Percentiles rank a stretch among this genome's conserved stretches.
These are phyloP conservation scores for Seiridium unicorne DNA, from an alignment of 2,329 filamentous ascomycete species.

Conservation along the genomic window DNA sequence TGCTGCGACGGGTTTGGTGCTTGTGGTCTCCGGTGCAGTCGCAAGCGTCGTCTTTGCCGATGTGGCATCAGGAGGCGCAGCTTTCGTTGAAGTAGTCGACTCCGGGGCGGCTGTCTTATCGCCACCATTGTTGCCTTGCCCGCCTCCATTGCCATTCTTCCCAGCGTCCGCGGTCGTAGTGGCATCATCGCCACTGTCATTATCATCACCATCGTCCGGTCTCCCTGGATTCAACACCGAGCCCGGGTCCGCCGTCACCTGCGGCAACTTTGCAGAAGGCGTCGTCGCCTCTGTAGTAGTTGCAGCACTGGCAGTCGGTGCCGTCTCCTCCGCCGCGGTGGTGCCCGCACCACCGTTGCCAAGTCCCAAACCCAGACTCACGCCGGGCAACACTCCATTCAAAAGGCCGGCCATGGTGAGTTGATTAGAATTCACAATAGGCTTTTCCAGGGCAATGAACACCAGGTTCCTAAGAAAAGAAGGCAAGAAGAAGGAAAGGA, in stretches of 20 bases:
- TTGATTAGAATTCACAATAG: background rate
- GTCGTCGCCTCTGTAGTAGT: background rate
- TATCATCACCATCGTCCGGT: slow-evolving; percentile 1
- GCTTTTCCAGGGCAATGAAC: slow-evolving; percentile 8
- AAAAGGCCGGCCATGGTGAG: slow-evolving; percentile 13
- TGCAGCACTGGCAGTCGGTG: background rate
- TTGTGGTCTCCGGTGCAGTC: background rate
- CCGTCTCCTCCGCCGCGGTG: background rate
- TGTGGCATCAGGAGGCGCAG: background rate
- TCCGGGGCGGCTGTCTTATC: background rate
- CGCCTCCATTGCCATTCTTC: background rate
- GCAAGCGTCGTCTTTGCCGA: background rate
- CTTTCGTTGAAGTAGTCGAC: background rate
- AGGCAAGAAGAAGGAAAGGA: background rate
- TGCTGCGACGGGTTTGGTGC: background rate
- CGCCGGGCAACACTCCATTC: slow-evolving; percentile 5
- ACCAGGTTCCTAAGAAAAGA: slow-evolving; percentile 7
- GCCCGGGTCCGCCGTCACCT: background rate
- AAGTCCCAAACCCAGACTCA: slow-evolving; percentile 5
- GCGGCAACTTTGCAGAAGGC: background rate
- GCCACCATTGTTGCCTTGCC: background rate
- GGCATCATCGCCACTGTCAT: background rate
- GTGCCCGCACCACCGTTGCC: slow-evolving; percentile 6
- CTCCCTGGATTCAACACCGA: slow-evolving; percentile 7
- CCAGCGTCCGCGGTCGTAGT: background rate